Evolutionary conservation across 352 stramenopile species (phyloP).

Genomic region (Phytophthora chlamydospora): DNA sequence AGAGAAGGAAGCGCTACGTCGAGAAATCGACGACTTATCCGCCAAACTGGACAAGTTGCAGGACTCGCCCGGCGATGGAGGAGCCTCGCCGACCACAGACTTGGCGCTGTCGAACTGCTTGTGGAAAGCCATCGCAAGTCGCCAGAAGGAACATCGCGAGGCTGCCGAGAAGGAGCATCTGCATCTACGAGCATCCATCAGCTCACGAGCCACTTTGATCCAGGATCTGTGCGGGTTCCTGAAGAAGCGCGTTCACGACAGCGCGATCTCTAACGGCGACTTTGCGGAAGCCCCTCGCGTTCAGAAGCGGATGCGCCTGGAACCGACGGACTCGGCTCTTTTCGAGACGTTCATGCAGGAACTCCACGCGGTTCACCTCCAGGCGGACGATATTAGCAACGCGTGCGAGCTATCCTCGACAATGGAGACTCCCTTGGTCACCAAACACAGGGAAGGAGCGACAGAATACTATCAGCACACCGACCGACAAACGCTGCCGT

Average conservation of each 20-base stretch:
- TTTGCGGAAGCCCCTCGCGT: conserved; percentile 11
- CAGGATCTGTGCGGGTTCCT: conserved; percentile 31
- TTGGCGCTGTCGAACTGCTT: conserved; percentile 27
- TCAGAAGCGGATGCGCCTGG: conserved; percentile 30
- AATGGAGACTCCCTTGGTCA: not conserved
- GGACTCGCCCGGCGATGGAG: conserved; percentile 2
- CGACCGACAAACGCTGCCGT: conserved; percentile 30
- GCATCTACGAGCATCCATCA: conserved; percentile 31
- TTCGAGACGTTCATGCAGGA: conserved; percentile 44
- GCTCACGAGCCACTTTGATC: conserved; percentile 35
- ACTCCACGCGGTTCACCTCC: conserved; percentile 31
- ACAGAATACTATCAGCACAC: conserved; percentile 31
- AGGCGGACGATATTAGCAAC: conserved; percentile 21
- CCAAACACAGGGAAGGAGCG: conserved; percentile 22
- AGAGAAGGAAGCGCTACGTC: conserved; percentile 39
- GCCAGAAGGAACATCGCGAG: conserved; percentile 30
- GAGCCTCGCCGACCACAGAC: conserved; percentile 18
- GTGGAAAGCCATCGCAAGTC: conserved; percentile 41
- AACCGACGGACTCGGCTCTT: conserved; percentile 35
- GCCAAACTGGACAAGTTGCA: conserved; percentile 33
- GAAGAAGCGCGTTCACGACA: conserved; percentile 27
- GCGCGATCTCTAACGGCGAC: conserved; percentile 7
- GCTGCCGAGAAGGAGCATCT: conserved; percentile 33
- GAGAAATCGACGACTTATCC: conserved; percentile 38
- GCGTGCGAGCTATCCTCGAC: conserved; percentile 15